A percentile compares a stretch with the other conserved stretches of the same genome.
Conservation (phyloP, 108 stramenopile species). For the Aureococcus anophagefferens region DNA sequence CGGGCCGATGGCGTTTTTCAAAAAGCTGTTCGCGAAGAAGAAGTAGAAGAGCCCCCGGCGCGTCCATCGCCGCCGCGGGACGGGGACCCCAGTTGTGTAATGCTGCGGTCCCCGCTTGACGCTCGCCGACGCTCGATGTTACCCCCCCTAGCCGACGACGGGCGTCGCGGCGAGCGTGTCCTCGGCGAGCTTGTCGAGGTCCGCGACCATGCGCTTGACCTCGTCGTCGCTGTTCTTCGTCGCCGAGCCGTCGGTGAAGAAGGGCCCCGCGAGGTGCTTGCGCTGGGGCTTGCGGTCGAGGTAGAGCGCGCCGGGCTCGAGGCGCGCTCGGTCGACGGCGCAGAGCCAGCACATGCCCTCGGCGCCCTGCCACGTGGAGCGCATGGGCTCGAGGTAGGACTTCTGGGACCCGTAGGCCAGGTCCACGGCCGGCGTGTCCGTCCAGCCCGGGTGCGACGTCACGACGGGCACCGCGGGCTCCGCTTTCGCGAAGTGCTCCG, state of each 20-base stretch:
- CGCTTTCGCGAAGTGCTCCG: slow-evolving; percentile 36
- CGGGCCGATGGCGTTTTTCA: no score
- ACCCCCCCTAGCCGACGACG: no score
- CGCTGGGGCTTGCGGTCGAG: slow-evolving; percentile 62
- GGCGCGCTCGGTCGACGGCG: slow-evolving; percentile 33
- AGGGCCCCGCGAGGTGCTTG: slow-evolving; percentile 73
- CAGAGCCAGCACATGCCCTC: slow-evolving; percentile 80
- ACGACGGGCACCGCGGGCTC: slow-evolving; percentile 4
- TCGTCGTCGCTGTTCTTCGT: slow-evolving; percentile 68
- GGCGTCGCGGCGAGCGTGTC: no score
- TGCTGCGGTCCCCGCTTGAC: no score
- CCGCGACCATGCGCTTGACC: slow-evolving; percentile 66
- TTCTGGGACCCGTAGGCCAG: slow-evolving; percentile 64
- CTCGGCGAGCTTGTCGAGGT: slow-evolving; percentile 29
- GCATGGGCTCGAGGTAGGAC: slow-evolving; percentile 71
- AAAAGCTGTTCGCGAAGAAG: no score
- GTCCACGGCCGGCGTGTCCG: slow-evolving; percentile 64
- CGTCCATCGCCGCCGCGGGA: no score
- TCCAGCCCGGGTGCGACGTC: slow-evolving; percentile 58
- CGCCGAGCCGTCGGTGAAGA: slow-evolving; percentile 63
- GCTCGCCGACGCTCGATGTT: no score
- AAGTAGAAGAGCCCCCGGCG: no score
- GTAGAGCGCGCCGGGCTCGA: slow-evolving; percentile 72
- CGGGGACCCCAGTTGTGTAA: no score
- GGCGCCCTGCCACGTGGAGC: slow-evolving; percentile 75